Evolutionary conservation across 306 rosid genomes (phyloP).

Genomic region (Pterocarpus santalinus): DNA sequence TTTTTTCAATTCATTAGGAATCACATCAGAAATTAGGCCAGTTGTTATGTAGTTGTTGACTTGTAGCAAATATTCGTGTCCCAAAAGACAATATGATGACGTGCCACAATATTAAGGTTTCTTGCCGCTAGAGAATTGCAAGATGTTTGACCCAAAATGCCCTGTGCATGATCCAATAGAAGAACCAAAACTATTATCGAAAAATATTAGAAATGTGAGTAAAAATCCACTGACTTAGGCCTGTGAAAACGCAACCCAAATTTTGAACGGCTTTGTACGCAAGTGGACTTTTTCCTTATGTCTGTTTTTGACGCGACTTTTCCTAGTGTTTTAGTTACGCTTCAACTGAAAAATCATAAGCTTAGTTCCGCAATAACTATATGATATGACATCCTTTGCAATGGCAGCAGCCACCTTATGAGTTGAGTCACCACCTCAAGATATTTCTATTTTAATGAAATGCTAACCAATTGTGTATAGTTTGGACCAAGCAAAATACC

Average conservation of each 20-base stretch:
- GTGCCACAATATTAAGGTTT: conserved; percentile 1
- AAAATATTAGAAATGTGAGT: conserved; percentile 20
- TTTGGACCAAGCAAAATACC: not conserved
- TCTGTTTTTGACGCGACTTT: not conserved
- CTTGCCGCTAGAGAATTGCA: conserved; percentile 26
- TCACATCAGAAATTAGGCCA: conserved; percentile 25
- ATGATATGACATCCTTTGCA: conserved; percentile 17
- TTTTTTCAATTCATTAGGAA: not conserved
- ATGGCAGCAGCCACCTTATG: conserved; percentile 1
- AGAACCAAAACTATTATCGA: not conserved
- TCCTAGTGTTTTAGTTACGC: conserved; percentile 41
- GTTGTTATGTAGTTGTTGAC: conserved; percentile 5
- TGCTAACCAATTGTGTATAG: not conserved
- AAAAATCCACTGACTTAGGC: conserved; percentile 39
- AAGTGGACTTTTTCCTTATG: not conserved
- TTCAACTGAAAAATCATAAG: conserved; percentile 34
- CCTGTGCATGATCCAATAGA: not conserved
- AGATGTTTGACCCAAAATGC: conserved; percentile 36
- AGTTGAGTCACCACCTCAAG: not conserved
- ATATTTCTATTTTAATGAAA: not conserved
- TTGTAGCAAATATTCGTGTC: not conserved
- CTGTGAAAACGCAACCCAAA: not conserved
- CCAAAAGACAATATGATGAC: conserved; percentile 10
- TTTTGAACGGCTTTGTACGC: conserved; percentile 7
- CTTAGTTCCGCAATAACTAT: not conserved